These are phyloP conservation scores for Gigaspora rosea DNA, from an alignment of 192 early-diverging fungal genomes.

Conservation along the genomic window DNA sequence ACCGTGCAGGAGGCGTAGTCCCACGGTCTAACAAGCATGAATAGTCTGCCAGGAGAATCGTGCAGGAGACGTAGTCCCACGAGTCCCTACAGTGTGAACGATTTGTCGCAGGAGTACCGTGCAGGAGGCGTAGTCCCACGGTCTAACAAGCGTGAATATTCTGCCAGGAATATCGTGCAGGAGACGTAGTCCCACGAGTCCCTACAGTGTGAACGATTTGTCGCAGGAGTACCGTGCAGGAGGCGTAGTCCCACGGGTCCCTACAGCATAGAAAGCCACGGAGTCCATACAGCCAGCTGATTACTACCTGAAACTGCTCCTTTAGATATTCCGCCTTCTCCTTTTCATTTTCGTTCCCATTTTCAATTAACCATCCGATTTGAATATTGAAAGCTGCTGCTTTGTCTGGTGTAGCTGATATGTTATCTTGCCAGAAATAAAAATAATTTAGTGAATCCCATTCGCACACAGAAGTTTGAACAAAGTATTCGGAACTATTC, in stretches of 20 bases:
- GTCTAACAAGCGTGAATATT: not conserved
- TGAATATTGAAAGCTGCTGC: constrained; percentile 13
- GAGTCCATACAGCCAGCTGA: constrained; percentile 21
- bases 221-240: constrained; percentile 25
- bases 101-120: constrained; percentile 20
- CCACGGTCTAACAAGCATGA: not conserved
- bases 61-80: too few relatives aligned
- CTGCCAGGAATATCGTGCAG: not conserved
- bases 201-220: not conserved
- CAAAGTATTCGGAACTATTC: constrained; percentile 30
- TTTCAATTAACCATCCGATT: constrained; percentile 27
- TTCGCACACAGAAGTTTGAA: constrained; percentile 12
- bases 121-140: constrained; percentile 30
- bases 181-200: not conserved
- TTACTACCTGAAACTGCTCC: constrained; percentile 23
- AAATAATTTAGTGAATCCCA: constrained; percentile 28
- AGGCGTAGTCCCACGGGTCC: not conserved
- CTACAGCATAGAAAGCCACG: not conserved
- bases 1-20: constrained; percentile 30
- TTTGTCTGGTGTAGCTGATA: not conserved
- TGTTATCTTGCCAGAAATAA: constrained; percentile 9
- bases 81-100: not conserved
- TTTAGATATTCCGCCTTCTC: constrained; percentile 29
- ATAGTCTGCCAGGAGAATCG: too few relatives aligned
- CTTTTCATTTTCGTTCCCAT: constrained; percentile 4